Conservation (phyloP, 192 early-diverging fungal genomes). For the Gaertneriomyces sp. region DNA sequence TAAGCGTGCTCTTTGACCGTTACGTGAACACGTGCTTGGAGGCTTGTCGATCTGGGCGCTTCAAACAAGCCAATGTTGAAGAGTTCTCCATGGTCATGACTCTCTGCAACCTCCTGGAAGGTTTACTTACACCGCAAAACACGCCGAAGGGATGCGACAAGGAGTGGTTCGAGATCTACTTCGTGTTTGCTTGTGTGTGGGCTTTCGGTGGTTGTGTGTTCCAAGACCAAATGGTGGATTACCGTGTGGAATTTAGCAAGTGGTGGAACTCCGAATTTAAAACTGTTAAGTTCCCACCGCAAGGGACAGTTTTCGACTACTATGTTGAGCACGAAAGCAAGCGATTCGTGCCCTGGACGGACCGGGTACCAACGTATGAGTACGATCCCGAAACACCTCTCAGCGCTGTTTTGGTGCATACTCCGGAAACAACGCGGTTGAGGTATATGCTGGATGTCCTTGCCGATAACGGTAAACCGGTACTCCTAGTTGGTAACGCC, state of each 20-base stretch:
- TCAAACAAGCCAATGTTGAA: conserved; percentile 63
- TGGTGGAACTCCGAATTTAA: conserved; percentile 69
- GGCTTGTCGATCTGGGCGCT: conserved; percentile 50
- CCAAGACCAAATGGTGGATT: conserved; percentile 61
- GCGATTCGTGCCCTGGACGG: conserved; percentile 62
- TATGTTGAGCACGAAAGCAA: conserved; percentile 57
- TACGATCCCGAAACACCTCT: conserved; percentile 59
- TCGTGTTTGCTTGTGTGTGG: conserved; percentile 65
- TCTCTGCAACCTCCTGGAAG: conserved; percentile 62
- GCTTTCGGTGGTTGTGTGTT: conserved; percentile 63
- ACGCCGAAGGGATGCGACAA: conserved; percentile 68
- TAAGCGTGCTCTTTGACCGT: conserved; percentile 58
- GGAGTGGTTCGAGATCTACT: conserved; percentile 69
- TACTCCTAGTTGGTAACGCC: conserved; percentile 59
- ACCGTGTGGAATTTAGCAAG: conserved; percentile 58
- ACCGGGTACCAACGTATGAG: conserved; percentile 50
- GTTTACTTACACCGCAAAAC: conserved; percentile 55
- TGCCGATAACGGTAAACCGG: conserved; percentile 60
- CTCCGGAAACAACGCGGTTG: conserved; percentile 58
- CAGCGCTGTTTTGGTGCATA: conserved; percentile 56
- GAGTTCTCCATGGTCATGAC: conserved; percentile 60
- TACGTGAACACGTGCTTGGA: conserved; percentile 62
- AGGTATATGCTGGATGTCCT: conserved; percentile 57
- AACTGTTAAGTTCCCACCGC: conserved; percentile 53
- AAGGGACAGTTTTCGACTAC: conserved; percentile 65